A percentile compares a stretch with the other conserved stretches of the same genome.
These are phyloP conservation scores for Tulasnella sp. DNA, from an alignment of 768 basidiomycete species.

Conservation along the genomic window DNA sequence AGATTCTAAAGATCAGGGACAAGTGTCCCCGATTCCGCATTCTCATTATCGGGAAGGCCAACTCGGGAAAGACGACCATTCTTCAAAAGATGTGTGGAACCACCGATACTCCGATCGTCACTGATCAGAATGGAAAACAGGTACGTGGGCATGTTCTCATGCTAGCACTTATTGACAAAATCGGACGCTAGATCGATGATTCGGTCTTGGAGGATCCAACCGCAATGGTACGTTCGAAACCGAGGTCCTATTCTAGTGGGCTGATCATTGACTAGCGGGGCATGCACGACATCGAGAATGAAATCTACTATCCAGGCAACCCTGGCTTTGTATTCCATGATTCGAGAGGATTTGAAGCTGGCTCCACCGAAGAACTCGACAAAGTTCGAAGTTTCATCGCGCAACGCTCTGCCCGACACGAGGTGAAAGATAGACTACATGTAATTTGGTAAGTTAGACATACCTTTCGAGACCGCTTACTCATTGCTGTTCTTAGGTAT, in stretches of 20 bases:
- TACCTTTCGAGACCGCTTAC: not conserved
- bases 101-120: not conserved
- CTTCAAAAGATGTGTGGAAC: not conserved
- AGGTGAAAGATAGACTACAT: not conserved
- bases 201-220: not conserved
- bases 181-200: not conserved
- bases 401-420: not conserved
- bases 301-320: constrained; percentile 21
- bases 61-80: not conserved
- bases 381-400: not conserved
- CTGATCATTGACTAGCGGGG: constrained; percentile 19
- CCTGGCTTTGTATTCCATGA: constrained; percentile 24
- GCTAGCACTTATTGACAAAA: not conserved
- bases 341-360: constrained; percentile 24
- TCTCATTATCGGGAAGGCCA: not conserved
- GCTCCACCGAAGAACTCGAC: not conserved
- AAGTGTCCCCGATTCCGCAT: constrained; percentile 3
- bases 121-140: not conserved
- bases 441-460: not conserved
- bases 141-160: not conserved
- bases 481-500: not conserved
- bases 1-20: too few species aligned
- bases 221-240: not conserved
- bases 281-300: constrained; percentile 20
- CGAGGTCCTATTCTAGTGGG: too few species aligned